Conservation (phyloP, 257 asterid species). For the Paulownia fortunei region DNA sequence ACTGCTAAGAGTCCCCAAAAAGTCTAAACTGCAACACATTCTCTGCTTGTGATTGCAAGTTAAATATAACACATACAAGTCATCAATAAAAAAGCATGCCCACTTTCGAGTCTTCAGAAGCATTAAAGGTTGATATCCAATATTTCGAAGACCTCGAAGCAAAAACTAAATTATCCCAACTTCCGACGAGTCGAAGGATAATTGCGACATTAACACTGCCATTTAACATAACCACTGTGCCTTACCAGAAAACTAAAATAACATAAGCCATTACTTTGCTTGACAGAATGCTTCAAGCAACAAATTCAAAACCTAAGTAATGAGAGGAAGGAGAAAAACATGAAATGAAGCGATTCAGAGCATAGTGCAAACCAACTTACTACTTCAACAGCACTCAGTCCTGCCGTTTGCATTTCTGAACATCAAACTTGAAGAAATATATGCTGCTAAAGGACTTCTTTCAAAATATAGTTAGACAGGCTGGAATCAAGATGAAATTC, state of each 20-base stretch:
- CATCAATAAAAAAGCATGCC: background rate
- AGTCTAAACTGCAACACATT: background rate
- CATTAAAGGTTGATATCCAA: background rate
- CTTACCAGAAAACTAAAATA: background rate
- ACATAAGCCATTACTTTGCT: background rate
- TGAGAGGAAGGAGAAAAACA: background rate
- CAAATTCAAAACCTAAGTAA: background rate
- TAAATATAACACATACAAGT: background rate
- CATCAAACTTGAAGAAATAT: background rate
- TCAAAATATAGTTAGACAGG: background rate
- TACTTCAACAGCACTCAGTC: background rate
- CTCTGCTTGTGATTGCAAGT: background rate
- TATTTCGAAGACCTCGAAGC: background rate
- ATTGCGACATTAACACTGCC: background rate
- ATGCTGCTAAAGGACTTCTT: background rate
- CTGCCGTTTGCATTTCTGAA: background rate
- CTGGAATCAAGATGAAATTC: conserved; percentile 1
- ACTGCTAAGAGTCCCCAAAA: background rate
- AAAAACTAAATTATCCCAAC: background rate
- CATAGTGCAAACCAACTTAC: background rate
- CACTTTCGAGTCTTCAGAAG: background rate
- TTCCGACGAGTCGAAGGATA: background rate
- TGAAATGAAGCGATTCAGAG: background rate
- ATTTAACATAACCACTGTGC: background rate
- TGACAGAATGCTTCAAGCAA: background rate